A percentile compares a stretch with the other conserved stretches of the same genome.
Evolutionary conservation across 2,329 filamentous ascomycete genomes (phyloP).

Genomic region (Phoma sp.): DNA sequence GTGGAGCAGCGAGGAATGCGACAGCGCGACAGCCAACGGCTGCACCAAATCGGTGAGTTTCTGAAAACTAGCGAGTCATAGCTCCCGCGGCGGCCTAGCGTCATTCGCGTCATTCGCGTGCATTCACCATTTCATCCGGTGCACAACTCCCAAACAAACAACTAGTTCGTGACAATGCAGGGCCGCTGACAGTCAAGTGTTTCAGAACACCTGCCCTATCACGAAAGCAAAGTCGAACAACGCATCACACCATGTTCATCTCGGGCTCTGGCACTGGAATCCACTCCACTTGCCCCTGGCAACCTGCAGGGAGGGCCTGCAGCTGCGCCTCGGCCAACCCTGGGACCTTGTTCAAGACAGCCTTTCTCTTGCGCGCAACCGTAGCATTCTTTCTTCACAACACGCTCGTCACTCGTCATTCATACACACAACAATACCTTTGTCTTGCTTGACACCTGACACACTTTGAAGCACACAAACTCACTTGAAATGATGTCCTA

Average conservation of each 20-base stretch:
- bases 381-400: conserved; percentile 22
- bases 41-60: conserved; percentile 1
- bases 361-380: conserved; percentile 20
- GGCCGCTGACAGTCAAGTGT: conserved; percentile 10
- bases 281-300: conserved; percentile 24
- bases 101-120: conserved; percentile 20
- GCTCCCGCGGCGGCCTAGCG: conserved; percentile 10
- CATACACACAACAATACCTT: conserved; percentile 16
- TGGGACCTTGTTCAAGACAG: conserved; percentile 23
- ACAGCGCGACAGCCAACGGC: conserved; percentile 22
- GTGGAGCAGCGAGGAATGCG: conserved; percentile 12
- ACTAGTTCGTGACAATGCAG: conserved; percentile 8
- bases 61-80: conserved; percentile 17
- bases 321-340: conserved; percentile 23
- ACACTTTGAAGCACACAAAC: conserved; percentile 3
- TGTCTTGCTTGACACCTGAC: conserved; percentile 13
- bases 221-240: conserved; percentile 7
- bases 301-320: conserved; percentile 31
- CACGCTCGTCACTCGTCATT: conserved; percentile 3
- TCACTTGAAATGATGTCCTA: conserved; percentile 29
- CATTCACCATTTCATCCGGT: conserved; percentile 15
- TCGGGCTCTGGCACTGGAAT: conserved; percentile 12
- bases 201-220: conserved; percentile 14
- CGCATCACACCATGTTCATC: conserved; percentile 18
- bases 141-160: conserved; percentile 19